phyloP scores from a whole-genome alignment of 202 grass and related monocot genomes.

The Bolboschoenoplectus hybrid region DNA sequence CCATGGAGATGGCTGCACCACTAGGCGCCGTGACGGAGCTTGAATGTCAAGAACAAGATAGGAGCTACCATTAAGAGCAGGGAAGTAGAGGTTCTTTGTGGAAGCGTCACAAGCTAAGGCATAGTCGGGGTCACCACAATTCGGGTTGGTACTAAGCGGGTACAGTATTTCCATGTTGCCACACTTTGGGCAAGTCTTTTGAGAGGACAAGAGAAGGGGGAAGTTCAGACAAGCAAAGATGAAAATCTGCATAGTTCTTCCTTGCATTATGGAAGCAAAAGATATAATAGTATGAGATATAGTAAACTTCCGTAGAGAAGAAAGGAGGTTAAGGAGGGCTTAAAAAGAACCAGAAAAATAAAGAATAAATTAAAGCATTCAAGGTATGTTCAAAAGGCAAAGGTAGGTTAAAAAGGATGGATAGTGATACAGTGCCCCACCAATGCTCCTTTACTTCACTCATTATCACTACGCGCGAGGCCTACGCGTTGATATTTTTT shows the following conservation, averaged over 20 bases:
- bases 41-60: slow-evolving; percentile 37
- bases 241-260: not conserved
- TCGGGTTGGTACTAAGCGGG: slow-evolving; percentile 28
- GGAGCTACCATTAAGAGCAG: slow-evolving; percentile 27
- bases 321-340: not conserved
- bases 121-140: slow-evolving; percentile 38
- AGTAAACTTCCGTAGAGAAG: not conserved
- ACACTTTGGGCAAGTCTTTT: slow-evolving; percentile 44
- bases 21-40: slow-evolving; percentile 1
- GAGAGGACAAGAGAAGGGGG: slow-evolving; percentile 28
- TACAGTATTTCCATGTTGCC: slow-evolving; percentile 39
- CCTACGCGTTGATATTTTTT: no score
- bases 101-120: slow-evolving; percentile 18
- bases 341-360: not conserved
- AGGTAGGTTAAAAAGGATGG: not conserved
- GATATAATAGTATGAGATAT: not conserved
- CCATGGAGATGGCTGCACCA: slow-evolving; percentile 36
- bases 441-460: no score
- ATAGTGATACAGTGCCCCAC: no score
- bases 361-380: slow-evolving; percentile 2
- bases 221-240: slow-evolving; percentile 24
- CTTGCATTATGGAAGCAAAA: slow-evolving; percentile 16
- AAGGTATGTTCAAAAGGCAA: slow-evolving; percentile 15
- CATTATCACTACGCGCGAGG: no score
- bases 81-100: slow-evolving; percentile 25